These are phyloP conservation scores for Chimonanthus praecox DNA, from an alignment of 164 flowering plant species.

Conservation along the genomic window DNA sequence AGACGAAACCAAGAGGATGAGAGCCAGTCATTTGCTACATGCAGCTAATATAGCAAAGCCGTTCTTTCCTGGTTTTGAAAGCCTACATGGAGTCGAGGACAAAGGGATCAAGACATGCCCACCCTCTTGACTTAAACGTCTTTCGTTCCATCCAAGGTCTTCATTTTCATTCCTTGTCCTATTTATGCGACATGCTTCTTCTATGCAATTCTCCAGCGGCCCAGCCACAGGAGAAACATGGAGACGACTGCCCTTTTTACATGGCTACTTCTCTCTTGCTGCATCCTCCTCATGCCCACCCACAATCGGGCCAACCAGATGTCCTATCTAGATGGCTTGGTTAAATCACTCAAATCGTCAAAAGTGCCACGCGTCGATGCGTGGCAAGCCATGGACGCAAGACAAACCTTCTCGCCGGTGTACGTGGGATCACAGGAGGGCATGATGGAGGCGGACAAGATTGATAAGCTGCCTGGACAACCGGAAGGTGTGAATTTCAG, in stretches of 20 bases:
- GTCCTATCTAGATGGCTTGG: background rate
- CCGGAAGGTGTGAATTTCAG: slow-evolving; percentile 32
- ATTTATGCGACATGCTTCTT: too few relatives aligned
- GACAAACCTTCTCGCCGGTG: background rate
- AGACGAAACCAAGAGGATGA: too few relatives aligned
- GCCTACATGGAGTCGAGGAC: background rate
- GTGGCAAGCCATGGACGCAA: background rate
- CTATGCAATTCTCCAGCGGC: background rate
- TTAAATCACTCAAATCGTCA: slow-evolving; percentile 1
- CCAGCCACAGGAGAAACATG: background rate
- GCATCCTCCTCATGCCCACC: background rate
- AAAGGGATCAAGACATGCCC: background rate
- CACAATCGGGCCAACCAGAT: background rate
- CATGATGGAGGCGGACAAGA: slow-evolving; percentile 33
- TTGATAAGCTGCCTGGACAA: slow-evolving; percentile 46
- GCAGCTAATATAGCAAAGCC: too few relatives aligned
- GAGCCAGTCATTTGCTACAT: too few relatives aligned
- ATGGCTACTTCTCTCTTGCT: background rate
- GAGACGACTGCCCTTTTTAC: background rate
- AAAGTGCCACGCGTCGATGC: background rate
- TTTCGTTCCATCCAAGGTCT: background rate
- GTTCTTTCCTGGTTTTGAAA: too few relatives aligned
- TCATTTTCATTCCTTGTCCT: background rate
- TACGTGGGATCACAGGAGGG: slow-evolving; percentile 27
- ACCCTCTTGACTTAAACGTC: background rate